A percentile compares a stretch with the other conserved stretches of the same genome.
These are phyloP conservation scores for Hyphopichia khmerensis DNA, from an alignment of 1,139 yeast species.

Conservation along the genomic window DNA sequence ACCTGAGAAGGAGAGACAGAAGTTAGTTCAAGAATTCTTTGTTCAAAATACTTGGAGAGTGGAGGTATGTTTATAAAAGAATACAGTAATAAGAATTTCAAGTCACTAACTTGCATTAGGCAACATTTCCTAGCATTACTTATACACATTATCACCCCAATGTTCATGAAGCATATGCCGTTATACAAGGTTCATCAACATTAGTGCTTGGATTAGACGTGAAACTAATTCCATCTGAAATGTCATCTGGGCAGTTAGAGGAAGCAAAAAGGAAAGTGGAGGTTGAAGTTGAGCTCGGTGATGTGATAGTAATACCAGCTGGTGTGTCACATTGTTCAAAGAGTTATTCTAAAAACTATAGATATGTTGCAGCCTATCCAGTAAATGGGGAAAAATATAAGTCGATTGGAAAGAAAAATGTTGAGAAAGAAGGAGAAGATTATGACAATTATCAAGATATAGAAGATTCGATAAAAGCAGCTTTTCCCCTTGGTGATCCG, in stretches of 20 bases:
- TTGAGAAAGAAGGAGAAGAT: background rate
- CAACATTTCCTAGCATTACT: slow-evolving; percentile 5
- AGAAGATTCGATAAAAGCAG: background rate
- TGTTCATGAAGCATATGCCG: slow-evolving; percentile 9
- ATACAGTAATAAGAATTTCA: background rate
- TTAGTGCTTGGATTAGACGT: slow-evolving; percentile 7
- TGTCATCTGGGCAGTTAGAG: background rate
- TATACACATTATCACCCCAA: slow-evolving; percentile 8
- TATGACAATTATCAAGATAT: slow-evolving; percentile 1
- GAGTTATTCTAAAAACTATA: slow-evolving; percentile 1
- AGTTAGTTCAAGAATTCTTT: background rate
- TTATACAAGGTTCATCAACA: slow-evolving; percentile 6
- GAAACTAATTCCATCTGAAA: background rate
- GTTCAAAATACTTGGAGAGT: background rate
- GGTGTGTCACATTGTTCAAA: slow-evolving; percentile 9
- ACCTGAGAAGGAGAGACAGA: background rate
- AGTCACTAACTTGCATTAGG: background rate
- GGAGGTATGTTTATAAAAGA: background rate
- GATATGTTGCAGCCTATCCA: slow-evolving; percentile 8
- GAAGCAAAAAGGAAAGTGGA: background rate
- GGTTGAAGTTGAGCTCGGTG: slow-evolving; percentile 4
- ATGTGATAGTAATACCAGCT: slow-evolving; percentile 7
- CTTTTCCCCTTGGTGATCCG: slow-evolving; percentile 3
- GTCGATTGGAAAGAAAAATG: background rate
- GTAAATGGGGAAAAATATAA: slow-evolving; percentile 3